These are phyloP conservation scores for Pseudoneurospora amorphoporcata DNA, from an alignment of 495 filamentous ascomycete genomes.

Conservation along the genomic window DNA sequence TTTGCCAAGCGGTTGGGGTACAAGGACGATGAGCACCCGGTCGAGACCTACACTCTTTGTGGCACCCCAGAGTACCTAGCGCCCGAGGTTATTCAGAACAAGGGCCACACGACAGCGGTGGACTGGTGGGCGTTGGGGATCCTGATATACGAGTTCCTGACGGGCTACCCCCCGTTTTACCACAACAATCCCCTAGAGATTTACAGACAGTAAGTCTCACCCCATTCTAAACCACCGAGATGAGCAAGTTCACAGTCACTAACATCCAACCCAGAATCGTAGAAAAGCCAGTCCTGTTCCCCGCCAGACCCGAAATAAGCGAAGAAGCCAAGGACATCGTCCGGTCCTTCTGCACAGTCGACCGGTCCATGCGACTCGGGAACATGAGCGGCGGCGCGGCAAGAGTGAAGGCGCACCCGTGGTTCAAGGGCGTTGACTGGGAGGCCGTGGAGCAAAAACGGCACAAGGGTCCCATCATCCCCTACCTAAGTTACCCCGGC, in stretches of 20 bases:
- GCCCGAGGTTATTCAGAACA: conserved; percentile 92
- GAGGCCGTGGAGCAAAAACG: conserved; percentile 63
- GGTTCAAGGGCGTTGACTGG: conserved; percentile 80
- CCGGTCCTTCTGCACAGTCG: conserved; percentile 74
- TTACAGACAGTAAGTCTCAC: conserved; percentile 63
- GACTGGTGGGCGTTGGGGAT: conserved; percentile 99
- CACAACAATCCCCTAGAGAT: conserved; percentile 93
- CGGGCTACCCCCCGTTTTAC: conserved; percentile 96
- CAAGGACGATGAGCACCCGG: conserved; percentile 34
- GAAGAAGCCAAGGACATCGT: conserved; percentile 76
- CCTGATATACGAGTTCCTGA: conserved; percentile 89
- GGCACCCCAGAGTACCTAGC: conserved; percentile 96
- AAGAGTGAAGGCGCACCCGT: conserved; percentile 77
- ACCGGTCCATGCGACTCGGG: conserved; percentile 76
- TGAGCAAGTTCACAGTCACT: not conserved
- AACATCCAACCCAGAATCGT: conserved; percentile 47
- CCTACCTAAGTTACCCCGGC: conserved; percentile 65
- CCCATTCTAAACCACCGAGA: not conserved
- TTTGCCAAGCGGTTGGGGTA: conserved; percentile 77
- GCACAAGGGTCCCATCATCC: conserved; percentile 74
- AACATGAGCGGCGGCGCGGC: conserved; percentile 75
- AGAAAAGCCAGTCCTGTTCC: conserved; percentile 61
- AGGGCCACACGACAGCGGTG: conserved; percentile 90
- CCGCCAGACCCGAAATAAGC: conserved; percentile 52
- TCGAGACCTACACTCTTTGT: conserved; percentile 92